Base-by-base conservation (phyloP, 129 eudicot genomes). In the Centrapalus pauciflorus region DNA sequence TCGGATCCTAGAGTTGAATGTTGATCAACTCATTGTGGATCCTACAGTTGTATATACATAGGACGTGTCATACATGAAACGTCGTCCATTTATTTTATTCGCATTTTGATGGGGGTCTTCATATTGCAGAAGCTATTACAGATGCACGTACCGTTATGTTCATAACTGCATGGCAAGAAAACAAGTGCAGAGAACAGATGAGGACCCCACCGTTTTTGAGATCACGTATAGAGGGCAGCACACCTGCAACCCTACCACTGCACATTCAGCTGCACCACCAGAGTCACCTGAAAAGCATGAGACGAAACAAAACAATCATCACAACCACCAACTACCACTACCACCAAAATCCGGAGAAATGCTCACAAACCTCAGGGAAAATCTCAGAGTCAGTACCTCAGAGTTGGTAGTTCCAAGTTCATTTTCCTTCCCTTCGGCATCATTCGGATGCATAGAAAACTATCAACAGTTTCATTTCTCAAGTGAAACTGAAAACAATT, bases 101-200 rank as follows among this genome's bases (percentile, higher is more conserved):
- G 43, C 57, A 46, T 43, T 23, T 19, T 55, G 27, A 55, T 30
- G 30, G 0, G 25, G 0, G 20, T n/a, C 55, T 26, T 48, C 40
- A 33, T 58, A 76, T 38, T 77, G 79, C 95, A 92, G 98, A 75
- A 88, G 96, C 83, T 92, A 92, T 51, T 92, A 92, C 78, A 78
- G 98, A 83, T 92, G 98, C 69, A 92, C 98, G 0, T 88, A 88
- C 73, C 87, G 95, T 1, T 72, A 64, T 16, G 71, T 58, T 7
- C 85, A 80, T 11, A 77, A 79, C 30, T 92, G 98, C 72, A 77
- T 77, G 83, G 98, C 98, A 2, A 84, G 82, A 72, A 88, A 88
- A 82, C 96, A 92, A 75, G 96, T 92, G 69, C 98, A 92, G 40
- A 78, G 98, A 73, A 77, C 84, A 16, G 96, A 88, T 17, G 90